A percentile compares a stretch with the other conserved stretches of the same genome.
Conservation (phyloP, 1,284 basidiomycete species). For the Polyporus tsugae region DNA sequence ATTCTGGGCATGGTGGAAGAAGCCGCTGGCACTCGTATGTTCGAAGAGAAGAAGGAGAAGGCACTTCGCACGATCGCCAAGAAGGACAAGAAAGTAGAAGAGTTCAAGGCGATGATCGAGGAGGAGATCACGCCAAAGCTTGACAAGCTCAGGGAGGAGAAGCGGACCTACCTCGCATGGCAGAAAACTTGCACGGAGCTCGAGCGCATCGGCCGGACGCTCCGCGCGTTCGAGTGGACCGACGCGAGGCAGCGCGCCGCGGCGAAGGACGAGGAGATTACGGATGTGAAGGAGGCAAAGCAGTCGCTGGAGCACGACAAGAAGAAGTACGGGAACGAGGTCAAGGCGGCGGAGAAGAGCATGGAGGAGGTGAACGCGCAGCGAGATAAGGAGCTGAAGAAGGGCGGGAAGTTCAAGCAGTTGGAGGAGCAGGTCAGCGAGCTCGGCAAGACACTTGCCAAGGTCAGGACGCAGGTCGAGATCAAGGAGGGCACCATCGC, state of each 20-base stretch:
- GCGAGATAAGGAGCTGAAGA: conserved; percentile 71
- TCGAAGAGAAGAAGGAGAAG: conserved; percentile 98
- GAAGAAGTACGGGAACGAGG: conserved; percentile 56
- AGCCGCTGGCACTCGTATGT: conserved; percentile 98
- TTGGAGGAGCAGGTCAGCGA: conserved; percentile 83
- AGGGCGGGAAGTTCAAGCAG: conserved; percentile 80
- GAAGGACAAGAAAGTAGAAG: conserved; percentile 97
- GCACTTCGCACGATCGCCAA: conserved; percentile 97
- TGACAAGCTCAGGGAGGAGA: conserved; percentile 91
- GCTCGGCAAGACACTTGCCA: conserved; percentile 87
- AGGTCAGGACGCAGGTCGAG: conserved; percentile 88
- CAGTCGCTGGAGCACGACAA: conserved; percentile 55
- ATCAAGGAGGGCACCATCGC: conserved; percentile 81
- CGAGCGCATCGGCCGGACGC: conserved; percentile 85
- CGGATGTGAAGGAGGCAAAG: conserved; percentile 54
- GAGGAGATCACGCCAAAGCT: conserved; percentile 98
- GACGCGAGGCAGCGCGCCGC: conserved; percentile 57
- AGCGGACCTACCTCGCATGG: conserved; percentile 89
- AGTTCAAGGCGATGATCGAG: conserved; percentile 80
- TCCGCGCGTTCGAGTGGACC: conserved; percentile 93
- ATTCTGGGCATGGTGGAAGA: conserved; percentile 99
- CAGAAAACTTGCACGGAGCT: conserved; percentile 92
- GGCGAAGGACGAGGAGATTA: conserved; percentile 63
- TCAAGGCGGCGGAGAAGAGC: conserved; percentile 62
- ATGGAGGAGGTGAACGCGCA: conserved; percentile 69